Base-by-base conservation (phyloP, 1,139 yeast species). In the Trichomonascaceae sp. region DNA sequence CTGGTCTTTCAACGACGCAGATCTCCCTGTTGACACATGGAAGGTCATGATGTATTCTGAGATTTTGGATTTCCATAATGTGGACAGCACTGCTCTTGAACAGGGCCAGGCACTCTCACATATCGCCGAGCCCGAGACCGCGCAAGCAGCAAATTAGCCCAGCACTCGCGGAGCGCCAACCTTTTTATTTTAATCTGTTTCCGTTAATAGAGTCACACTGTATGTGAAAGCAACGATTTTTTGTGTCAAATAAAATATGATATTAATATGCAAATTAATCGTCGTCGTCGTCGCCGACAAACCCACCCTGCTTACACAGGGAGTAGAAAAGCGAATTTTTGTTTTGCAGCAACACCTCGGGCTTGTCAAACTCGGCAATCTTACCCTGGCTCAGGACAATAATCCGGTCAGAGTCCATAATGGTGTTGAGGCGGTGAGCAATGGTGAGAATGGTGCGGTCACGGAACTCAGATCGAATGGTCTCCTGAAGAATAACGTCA, bases 1-100 rank as follows among this genome's bases (percentile, higher is more conserved):
- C 60, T 89, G 99, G 99, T 79, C 93, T 51, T 89, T 89, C 59
- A 89, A 89, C 56, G 97, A 92, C 51, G 97, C 96, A 0, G 98
- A 89, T 59, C 68, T 89, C 49, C 97, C 98, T 1, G 93, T 89
- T 16, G 97, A 89, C 52, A 84, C 95, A 9, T 89, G 98, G 98
- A 76, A 94, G 61, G 95, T 87, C 18, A 89, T 89, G 98, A 89
- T 89, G 95, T 89, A 89, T 60, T 79, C 93, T 34, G 98, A 89
- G 60, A 89, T 89, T 43, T 67, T 89, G 45, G 97, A 87, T 57
- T 89, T 87, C 69, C 98, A 89, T 60, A 84, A 79, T 53, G 76
- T 74, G 36, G 81, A 72, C 32, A 42, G 43, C 20, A 29, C 43
- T 6, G 32, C 33, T 22, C 35, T 42, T 32, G 23, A 28, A 20